Base-by-base conservation (phyloP, 2,329 filamentous ascomycete species). In the Aspergillus sp. region DNA sequence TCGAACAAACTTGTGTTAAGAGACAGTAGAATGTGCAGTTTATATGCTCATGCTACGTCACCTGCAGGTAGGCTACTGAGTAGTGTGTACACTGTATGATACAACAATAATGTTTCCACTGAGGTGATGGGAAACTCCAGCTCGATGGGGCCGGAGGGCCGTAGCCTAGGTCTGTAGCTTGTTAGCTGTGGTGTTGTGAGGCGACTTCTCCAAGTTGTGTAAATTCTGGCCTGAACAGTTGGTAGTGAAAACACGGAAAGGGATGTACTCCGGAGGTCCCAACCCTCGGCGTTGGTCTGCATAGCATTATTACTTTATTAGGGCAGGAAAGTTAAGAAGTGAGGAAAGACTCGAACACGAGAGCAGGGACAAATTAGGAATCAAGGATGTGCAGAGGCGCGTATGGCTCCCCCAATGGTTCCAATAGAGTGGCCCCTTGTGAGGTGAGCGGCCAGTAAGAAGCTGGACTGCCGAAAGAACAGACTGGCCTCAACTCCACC, bases 401-500 rank as follows among this genome's bases (percentile, higher is more conserved):
- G 12, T 47, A 34, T 48, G 42, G 24, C 36, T 44, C 36, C 36
- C 22, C 18, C 36, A n/a, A 30, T 52, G 53, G 34, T 49, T 50
- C 34, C 39, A 58, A 50, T 55, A 32, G 53, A 38, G 47, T 55
- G 45, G 57, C 63, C 64, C 65, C 66, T 66, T 68, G 62, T 60
- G 58, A 56, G 39, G 38, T 44, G 39, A 58, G 62, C 59, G 61
- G 63, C 67, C 66, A 70, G 58, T 65, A 60, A 70, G 56, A 53
- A 51, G 60, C 49, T 58, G 66, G 56, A 61, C 63, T 60, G 58
- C 66, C 62, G 64, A 74, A 73, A 75, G 73, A 75, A 75, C 74
- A 76, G 72, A 71, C 73, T 76, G 73, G 74, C 73, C 73, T 76
- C 58, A 71, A 67, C 64, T 65, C 52, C 61, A 50, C 53, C 41